Evolutionary conservation across 768 basidiomycete genomes (phyloP).

Genomic region (Pholiota conissans): DNA sequence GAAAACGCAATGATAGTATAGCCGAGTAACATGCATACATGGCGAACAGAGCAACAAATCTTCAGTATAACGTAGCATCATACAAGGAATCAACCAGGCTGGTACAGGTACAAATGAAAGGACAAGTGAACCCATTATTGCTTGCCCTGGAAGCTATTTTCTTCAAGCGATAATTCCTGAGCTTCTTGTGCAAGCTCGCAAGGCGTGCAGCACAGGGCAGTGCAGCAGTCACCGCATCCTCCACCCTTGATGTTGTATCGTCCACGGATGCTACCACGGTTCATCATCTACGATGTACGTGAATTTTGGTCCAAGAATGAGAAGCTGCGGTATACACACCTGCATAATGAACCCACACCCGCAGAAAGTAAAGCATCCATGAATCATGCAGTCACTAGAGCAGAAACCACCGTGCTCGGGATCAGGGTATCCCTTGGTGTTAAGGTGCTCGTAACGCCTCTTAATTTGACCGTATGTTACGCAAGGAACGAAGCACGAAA

Average conservation of each 20-base stretch:
- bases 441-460: conserved; percentile 39
- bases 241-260: conserved; percentile 50
- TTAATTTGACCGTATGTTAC: conserved; percentile 39
- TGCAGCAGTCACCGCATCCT: conserved; percentile 36
- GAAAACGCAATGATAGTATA: no score
- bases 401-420: conserved; percentile 35
- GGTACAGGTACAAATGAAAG: conserved; percentile 1
- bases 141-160: conserved; percentile 19
- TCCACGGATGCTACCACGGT: conserved; percentile 35
- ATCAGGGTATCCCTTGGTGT: conserved; percentile 33
- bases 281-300: conserved; percentile 23
- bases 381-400: conserved; percentile 36
- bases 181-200: conserved; percentile 53
- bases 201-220: conserved; percentile 42
- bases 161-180: conserved; percentile 39
- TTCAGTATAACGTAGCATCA: neutral
- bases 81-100: neutral
- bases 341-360: conserved; percentile 41
- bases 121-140: conserved; percentile 2
- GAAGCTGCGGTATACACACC: conserved; percentile 22
- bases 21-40: no score
- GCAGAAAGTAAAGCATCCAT: conserved; percentile 27
- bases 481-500: conserved; percentile 43
- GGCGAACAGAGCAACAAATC: neutral
- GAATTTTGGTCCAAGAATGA: neutral